Base-by-base conservation (phyloP, 176 grass and related monocot species). In the Carex pumila region DNA sequence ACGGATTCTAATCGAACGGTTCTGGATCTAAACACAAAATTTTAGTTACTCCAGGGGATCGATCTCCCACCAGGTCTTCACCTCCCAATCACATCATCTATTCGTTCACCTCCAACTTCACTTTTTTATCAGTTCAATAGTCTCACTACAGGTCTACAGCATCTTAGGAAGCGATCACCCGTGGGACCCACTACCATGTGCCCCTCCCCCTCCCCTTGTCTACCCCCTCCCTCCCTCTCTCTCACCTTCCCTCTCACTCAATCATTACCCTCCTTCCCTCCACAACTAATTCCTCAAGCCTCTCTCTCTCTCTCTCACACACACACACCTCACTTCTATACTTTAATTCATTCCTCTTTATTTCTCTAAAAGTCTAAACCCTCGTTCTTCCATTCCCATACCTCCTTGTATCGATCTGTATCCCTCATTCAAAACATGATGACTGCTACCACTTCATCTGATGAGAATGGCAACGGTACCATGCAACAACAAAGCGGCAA, bases 141-240 rank as follows among this genome's bases (percentile, higher is more conserved):
- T 15, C 60, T 65, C 79, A 4, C 36, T 81, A 47, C n/a, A n/a
- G n/a, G n/a, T n/a, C n/a, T n/a, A n/a, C 79, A 81, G 79, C 59
- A 81, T 29, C 12, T 4, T 41, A 68, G 64, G 58, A 62, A 83
- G 39, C 64, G 62, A 45, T 60, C 61, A 43, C 43, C 68, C 30
- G 62, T 83, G 22, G 81, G 81, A 14, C 62, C 81, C 25, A 52
- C 8, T 69, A 14, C 81, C 81, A 83, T 83, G 81, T 83, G 81
- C 58, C 34, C 62, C 81, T 66, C 81, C 81, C 22, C 61, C 81
- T 67, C 62, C 45, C 12, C 81, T 68, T 83, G 81, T 83, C 81
- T 83, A 32, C 43, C 41, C 54, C 13, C n/a, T 45, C 36, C 6
- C 61, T 3, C 37, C 21, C 47, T 50, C 36, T 71, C 67, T 47